These are phyloP conservation scores for Blastobotrys robertii DNA, from an alignment of 805 yeast species.

Conservation along the genomic window DNA sequence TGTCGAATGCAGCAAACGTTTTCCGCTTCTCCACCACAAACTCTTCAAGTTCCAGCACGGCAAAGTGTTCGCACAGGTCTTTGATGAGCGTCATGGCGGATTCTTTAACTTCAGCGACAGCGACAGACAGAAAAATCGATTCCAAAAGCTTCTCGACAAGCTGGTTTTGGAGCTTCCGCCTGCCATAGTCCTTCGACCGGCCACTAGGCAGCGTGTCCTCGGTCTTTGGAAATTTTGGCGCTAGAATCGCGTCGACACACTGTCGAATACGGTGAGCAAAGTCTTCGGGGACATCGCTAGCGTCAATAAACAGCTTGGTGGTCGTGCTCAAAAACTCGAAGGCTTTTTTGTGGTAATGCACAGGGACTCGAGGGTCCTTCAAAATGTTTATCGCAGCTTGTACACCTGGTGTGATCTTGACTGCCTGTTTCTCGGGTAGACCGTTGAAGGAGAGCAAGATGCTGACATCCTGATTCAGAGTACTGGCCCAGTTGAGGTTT, in stretches of 20 bases:
- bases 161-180: slow-evolving; percentile 40
- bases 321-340: slow-evolving; percentile 60
- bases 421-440: slow-evolving; percentile 46
- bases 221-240: slow-evolving; percentile 32
- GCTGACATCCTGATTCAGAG: slow-evolving; percentile 51
- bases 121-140: slow-evolving; percentile 63
- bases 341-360: slow-evolving; percentile 68
- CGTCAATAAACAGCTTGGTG: slow-evolving; percentile 56
- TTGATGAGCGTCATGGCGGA: slow-evolving; percentile 56
- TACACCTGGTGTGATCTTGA: slow-evolving; percentile 77
- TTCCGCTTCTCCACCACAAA: slow-evolving; percentile 58
- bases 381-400: slow-evolving; percentile 67
- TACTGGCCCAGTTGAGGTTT: slow-evolving; percentile 46
- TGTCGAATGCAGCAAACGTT: slow-evolving; percentile 58
- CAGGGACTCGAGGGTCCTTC: slow-evolving; percentile 48
- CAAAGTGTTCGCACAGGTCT: slow-evolving; percentile 68
- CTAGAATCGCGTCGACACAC: slow-evolving; percentile 25
- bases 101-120: slow-evolving; percentile 59
- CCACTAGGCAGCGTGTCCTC: slow-evolving; percentile 20
- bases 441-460: slow-evolving; percentile 69
- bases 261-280: slow-evolving; percentile 8
- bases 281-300: slow-evolving; percentile 37
- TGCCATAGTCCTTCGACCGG: slow-evolving; percentile 12
- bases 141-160: slow-evolving; percentile 56
- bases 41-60: slow-evolving; percentile 66